phyloP scores from a whole-genome alignment of 2,329 filamentous ascomycete species.

The Coleophoma crateriformis region DNA sequence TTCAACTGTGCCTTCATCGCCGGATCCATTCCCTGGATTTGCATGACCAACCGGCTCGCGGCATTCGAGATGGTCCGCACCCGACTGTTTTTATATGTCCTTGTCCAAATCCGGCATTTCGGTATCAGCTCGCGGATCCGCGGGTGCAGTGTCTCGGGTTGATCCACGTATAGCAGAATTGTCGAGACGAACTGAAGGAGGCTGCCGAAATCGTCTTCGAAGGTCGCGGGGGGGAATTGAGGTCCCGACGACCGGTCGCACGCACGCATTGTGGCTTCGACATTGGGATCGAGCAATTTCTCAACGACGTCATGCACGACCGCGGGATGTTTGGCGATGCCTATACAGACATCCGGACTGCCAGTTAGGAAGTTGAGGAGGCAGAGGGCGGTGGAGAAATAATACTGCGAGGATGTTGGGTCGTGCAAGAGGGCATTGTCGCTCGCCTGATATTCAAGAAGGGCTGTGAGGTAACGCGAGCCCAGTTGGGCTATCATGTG shows the following conservation, averaged over 20 bases:
- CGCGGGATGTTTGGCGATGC: slow-evolving; percentile 10
- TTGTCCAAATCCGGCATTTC: slow-evolving; percentile 11
- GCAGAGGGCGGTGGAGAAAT: slow-evolving; percentile 12
- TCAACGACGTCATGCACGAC: slow-evolving; percentile 15
- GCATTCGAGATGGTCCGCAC: slow-evolving; percentile 13
- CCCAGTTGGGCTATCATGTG: slow-evolving; percentile 15
- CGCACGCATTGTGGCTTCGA: slow-evolving; percentile 13
- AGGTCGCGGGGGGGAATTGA: slow-evolving; percentile 8
- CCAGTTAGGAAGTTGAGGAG: slow-evolving; percentile 16
- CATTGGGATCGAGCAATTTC: slow-evolving; percentile 12
- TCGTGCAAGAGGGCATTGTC: slow-evolving; percentile 4
- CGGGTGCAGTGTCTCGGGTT: slow-evolving; percentile 8
- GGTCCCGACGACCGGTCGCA: slow-evolving; percentile 7
- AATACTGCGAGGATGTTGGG: slow-evolving; percentile 13
- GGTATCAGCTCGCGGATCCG: slow-evolving; percentile 16
- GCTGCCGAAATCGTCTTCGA: slow-evolving; percentile 19
- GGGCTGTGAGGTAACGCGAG: slow-evolving; percentile 17
- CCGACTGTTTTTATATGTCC: slow-evolving; percentile 8
- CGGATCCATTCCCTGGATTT: slow-evolving; percentile 12
- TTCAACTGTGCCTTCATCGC: slow-evolving; percentile 7
- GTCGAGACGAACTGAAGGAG: slow-evolving; percentile 21
- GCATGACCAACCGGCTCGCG: slow-evolving; percentile 13
- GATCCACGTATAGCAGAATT: slow-evolving; percentile 12
- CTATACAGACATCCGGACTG: slow-evolving; percentile 16
- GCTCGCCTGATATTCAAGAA: slow-evolving; percentile 16